These are phyloP conservation scores for Astragalus membranaceus DNA, from an alignment of 306 rosid species.

Conservation along the genomic window DNA sequence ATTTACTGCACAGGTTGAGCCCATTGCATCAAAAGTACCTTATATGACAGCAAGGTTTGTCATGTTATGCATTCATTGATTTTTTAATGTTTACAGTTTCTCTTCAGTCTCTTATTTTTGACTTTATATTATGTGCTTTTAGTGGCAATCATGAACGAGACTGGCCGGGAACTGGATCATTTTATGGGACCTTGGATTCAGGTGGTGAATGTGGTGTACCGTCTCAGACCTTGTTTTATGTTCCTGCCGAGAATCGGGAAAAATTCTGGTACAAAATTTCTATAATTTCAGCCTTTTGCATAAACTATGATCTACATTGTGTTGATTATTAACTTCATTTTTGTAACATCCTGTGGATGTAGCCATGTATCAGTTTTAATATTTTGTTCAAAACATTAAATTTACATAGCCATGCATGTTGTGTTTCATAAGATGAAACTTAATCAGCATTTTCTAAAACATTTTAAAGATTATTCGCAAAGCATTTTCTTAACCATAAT, in stretches of 20 bases:
- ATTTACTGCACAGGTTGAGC: conserved; percentile 86
- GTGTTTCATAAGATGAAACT: background rate
- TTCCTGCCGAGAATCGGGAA: conserved; percentile 82
- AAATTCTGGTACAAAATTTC: conserved; percentile 60
- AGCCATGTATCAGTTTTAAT: background rate
- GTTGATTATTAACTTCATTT: conserved; percentile 4
- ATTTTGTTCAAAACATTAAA: conserved; percentile 16
- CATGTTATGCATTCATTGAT: background rate
- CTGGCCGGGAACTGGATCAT: conserved; percentile 88
- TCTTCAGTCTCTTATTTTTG: conserved; percentile 19
- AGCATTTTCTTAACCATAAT: background rate
- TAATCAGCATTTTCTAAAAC: background rate
- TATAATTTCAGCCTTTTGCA: background rate
- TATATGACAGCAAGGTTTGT: conserved; percentile 88
- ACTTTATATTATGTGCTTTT: conserved; percentile 17
- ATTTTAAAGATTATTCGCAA: background rate
- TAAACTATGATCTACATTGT: background rate
- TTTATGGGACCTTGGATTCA: conserved; percentile 73
- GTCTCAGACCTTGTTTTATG: conserved; percentile 83
- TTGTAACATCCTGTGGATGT: background rate
- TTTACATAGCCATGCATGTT: background rate
- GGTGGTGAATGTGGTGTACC: conserved; percentile 96
- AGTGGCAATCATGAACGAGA: conserved; percentile 99
- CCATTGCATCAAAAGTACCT: conserved; percentile 84
- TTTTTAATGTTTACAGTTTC: background rate